These are phyloP conservation scores for Penicillium oxalicum DNA, from an alignment of 2,329 filamentous ascomycete genomes.

Conservation along the genomic window DNA sequence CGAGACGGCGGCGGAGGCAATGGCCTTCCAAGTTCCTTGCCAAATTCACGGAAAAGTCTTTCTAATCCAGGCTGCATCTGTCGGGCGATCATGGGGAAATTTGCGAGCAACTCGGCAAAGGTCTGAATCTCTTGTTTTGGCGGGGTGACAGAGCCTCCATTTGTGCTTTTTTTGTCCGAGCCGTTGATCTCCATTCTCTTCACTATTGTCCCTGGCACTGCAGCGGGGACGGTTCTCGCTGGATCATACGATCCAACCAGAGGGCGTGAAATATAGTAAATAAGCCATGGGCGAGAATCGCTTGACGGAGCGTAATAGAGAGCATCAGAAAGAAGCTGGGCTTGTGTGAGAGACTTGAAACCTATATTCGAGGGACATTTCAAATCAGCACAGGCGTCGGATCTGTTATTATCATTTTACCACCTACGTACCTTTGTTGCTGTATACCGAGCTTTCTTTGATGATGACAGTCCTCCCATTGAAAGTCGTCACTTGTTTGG, in stretches of 20 bases:
- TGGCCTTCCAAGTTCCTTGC: constrained; percentile 75
- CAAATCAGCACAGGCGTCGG: background rate
- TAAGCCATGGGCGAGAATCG: constrained; percentile 87
- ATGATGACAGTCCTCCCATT: constrained; percentile 92
- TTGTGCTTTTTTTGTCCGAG: constrained; percentile 17
- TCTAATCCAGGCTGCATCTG: constrained; percentile 95
- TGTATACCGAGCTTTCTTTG: constrained; percentile 88
- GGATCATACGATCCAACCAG: constrained; percentile 79
- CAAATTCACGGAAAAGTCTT: constrained; percentile 83
- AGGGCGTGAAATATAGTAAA: constrained; percentile 92
- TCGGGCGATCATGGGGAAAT: constrained; percentile 90
- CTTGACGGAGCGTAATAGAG: constrained; percentile 86
- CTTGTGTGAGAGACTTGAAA: constrained; percentile 86
- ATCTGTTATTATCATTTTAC: background rate
- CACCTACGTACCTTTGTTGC: constrained; percentile 71
- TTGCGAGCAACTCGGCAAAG: constrained; percentile 81
- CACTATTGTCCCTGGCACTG: constrained; percentile 43
- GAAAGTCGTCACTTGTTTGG: constrained; percentile 85
- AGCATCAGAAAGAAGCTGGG: constrained; percentile 74
- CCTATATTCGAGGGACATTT: constrained; percentile 30
- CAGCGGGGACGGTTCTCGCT: constrained; percentile 62
- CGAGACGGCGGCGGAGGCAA: constrained; percentile 63
- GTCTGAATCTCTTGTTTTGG: constrained; percentile 83
- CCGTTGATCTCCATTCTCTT: constrained; percentile 18
- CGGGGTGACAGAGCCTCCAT: constrained; percentile 33